Percentiles rank a stretch among this genome's conserved stretches.
These are phyloP conservation scores for Taiozyma sp. DNA, from an alignment of 1,139 yeast species.

Conservation along the genomic window DNA sequence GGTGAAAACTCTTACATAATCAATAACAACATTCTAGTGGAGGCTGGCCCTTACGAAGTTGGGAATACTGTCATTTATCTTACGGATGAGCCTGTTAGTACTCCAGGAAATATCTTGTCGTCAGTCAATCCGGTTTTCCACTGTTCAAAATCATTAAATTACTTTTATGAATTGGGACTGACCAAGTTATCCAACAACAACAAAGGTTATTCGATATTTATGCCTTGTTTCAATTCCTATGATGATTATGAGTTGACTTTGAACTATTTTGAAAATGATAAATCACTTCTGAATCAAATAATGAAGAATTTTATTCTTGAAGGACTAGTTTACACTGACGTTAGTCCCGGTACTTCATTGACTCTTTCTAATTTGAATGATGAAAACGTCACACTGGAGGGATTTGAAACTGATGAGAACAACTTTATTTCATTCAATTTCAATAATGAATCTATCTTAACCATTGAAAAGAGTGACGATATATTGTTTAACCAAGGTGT, in stretches of 20 bases:
- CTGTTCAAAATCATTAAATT: slow-evolving; percentile 45
- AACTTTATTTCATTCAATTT: slow-evolving; percentile 18
- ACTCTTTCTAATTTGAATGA: slow-evolving; percentile 30
- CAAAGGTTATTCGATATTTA: slow-evolving; percentile 65
- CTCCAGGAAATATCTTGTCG: slow-evolving; percentile 46
- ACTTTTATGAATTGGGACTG: slow-evolving; percentile 44
- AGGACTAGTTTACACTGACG: slow-evolving; percentile 65
- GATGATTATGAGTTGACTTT: slow-evolving; percentile 53
- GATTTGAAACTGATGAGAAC: slow-evolving; percentile 2
- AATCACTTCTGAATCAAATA: slow-evolving; percentile 42
- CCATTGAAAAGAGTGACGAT: slow-evolving; percentile 46
- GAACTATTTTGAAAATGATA: slow-evolving; percentile 51
- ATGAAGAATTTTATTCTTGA: slow-evolving; percentile 57
- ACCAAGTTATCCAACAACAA: slow-evolving; percentile 39
- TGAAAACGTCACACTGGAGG: slow-evolving; percentile 23
- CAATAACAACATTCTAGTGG: slow-evolving; percentile 40
- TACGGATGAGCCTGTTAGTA: slow-evolving; percentile 50
- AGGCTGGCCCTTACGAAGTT: slow-evolving; percentile 37
- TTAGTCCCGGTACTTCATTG: slow-evolving; percentile 27
- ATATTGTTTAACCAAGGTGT: slow-evolving; percentile 82
- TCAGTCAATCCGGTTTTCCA: slow-evolving; percentile 51
- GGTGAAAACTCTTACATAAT: slow-evolving; percentile 40
- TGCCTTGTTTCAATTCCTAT: slow-evolving; percentile 84
- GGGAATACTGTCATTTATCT: slow-evolving; percentile 62
- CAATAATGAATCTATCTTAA: slow-evolving; percentile 24